Evolutionary conservation across 257 asterid genomes (phyloP), one percentile per base, ranked within the genome.

Genomic region (Perilla frutescens): DNA sequence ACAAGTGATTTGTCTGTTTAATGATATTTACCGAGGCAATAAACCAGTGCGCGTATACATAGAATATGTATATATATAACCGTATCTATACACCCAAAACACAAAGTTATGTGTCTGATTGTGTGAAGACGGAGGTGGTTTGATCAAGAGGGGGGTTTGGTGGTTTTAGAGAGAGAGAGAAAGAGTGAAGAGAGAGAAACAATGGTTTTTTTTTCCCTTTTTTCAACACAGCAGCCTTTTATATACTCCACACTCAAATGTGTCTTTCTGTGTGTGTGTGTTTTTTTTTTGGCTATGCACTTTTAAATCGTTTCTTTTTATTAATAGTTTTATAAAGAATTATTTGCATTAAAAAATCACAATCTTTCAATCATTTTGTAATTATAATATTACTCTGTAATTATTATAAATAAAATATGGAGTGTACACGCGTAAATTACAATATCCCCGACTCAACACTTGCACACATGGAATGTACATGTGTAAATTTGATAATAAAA

Each of bases 131-230:
- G 55, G 81, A 62, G 68, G 75, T 55, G 62, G 66, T 48, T 69
- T 80, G 85, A 81, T 84, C 84, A 86, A 68, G 71, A 53, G 70
- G 79, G 79, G 78, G 83, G 80, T 80, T 79, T 83, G 90, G 83
- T 81, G 76, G 84, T 77, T 81, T 77, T 77, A 71, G 85, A 82
- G 80, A 77, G 77, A 63, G 81, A 68, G 72, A 62, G 63, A 13
- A 50, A 58, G 74, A 58, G 48, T 8, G 63, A 58, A 29, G 80
- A 74, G 83, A 75, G 80, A 64, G 78, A 57, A 37, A 62, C 39
- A 41, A 26, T 71, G 9, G 67, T 81, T 68, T 43, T 34, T 57
- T 68, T 69, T 43, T 53, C 8, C 64, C 37, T 68, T 68, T 79
- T 70, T 41, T 59, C 80, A 76, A 74, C 70, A 62, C 71, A 36